A percentile compares a stretch with the other conserved stretches of the same genome.
These are phyloP conservation scores for Rosa multiflora DNA, from an alignment of 306 rosid species.

Conservation along the genomic window DNA sequence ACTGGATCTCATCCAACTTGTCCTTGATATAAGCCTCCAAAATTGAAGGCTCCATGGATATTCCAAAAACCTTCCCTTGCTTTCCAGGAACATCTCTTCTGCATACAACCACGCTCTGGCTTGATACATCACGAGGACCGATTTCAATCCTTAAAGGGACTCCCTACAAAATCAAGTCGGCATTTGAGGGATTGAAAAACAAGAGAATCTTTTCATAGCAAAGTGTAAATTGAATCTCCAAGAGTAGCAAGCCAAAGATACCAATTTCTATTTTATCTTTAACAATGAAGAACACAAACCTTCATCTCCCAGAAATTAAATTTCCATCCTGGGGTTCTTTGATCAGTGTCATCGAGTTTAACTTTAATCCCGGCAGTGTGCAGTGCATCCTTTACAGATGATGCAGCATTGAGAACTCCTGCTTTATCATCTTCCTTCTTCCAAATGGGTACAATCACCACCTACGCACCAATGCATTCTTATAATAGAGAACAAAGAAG, in stretches of 20 bases:
- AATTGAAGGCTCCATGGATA: constrained; percentile 79
- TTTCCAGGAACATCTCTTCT: constrained; percentile 97
- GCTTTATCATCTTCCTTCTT: constrained; percentile 76
- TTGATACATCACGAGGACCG: constrained; percentile 93
- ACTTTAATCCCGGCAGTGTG: constrained; percentile 65
- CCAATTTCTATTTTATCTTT: not conserved
- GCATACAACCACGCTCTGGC: constrained; percentile 79
- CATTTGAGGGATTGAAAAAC: constrained; percentile 5
- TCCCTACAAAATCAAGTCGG: constrained; percentile 56
- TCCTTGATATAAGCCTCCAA: constrained; percentile 76
- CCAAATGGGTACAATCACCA: constrained; percentile 94
- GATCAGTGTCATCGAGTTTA: constrained; percentile 86
- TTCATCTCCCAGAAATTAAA: constrained; percentile 99
- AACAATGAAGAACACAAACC: constrained; percentile 45
- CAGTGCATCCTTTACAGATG: constrained; percentile 57
- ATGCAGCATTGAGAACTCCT: constrained; percentile 68
- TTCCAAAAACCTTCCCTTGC: constrained; percentile 90
- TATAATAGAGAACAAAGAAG: not conserved
- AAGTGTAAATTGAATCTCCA: not conserved
- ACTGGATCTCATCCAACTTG: constrained; percentile 79
- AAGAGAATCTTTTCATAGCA: not conserved
- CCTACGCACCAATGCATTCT: constrained; percentile 46
- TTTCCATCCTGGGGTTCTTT: constrained; percentile 98
- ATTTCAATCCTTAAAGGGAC: constrained; percentile 96
- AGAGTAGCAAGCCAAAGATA: constrained; percentile 13